phyloP scores from a whole-genome alignment of 495 filamentous ascomycete genomes.

The Aspergillus nidulans region DNA sequence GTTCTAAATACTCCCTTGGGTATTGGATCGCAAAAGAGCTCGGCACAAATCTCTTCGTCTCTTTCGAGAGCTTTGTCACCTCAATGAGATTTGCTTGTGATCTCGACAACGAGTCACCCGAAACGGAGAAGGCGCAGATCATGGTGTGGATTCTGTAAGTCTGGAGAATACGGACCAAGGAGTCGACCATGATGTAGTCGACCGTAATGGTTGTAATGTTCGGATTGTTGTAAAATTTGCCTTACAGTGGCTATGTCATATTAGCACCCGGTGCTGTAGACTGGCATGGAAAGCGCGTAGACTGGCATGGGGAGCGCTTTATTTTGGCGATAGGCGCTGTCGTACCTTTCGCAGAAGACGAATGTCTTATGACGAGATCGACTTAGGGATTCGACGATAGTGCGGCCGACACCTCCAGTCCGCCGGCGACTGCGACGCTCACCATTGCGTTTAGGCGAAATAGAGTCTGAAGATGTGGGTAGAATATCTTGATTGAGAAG shows the following conservation, averaged over 20 bases:
- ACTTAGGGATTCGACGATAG: constrained; percentile 36
- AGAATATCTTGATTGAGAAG: too few species aligned
- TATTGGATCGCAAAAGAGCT: constrained; percentile 31
- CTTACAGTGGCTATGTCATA: constrained; percentile 26
- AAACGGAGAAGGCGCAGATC: constrained; percentile 36
- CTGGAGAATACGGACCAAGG: constrained; percentile 30
- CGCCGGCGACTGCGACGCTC: constrained; percentile 41
- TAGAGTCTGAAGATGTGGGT: too few species aligned
- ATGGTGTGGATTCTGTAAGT: constrained; percentile 39
- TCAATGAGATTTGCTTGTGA: constrained; percentile 29
- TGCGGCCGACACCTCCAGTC: constrained; percentile 39
- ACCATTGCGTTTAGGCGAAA: constrained; percentile 24
- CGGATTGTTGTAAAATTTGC: background rate
- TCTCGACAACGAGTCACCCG: constrained; percentile 9
- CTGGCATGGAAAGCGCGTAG: too few species aligned
- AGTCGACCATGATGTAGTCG: constrained; percentile 32
- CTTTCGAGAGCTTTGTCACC: constrained; percentile 31
- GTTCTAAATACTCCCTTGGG: constrained; percentile 3
- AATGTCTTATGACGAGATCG: constrained; percentile 28
- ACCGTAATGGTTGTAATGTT: constrained; percentile 18
- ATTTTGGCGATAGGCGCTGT: background rate
- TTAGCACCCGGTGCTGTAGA: background rate
- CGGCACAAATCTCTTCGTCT: constrained; percentile 34
- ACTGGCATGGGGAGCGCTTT: too few species aligned
- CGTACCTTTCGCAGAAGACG: constrained; percentile 20